These are phyloP conservation scores for Coprinopsis strossmayeri DNA, from an alignment of 768 basidiomycete genomes.

Conservation along the genomic window DNA sequence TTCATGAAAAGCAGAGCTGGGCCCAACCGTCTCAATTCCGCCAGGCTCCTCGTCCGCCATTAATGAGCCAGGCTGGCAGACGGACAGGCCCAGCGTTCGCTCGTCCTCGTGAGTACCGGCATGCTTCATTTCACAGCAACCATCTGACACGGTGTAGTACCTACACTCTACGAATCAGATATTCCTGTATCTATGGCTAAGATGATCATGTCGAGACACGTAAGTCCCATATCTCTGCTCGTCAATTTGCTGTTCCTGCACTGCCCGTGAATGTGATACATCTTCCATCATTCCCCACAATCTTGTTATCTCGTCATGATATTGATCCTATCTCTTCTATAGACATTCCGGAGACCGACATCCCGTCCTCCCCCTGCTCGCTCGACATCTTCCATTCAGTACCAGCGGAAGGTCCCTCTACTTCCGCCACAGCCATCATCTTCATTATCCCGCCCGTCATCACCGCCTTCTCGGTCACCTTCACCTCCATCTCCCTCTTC, in stretches of 20 bases:
- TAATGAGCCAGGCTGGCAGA: slow-evolving; percentile 17
- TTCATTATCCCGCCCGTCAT: slow-evolving; percentile 2
- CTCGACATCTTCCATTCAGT: slow-evolving; percentile 2
- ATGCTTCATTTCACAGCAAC: neutral
- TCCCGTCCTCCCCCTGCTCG: slow-evolving; percentile 25
- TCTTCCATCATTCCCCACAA: neutral
- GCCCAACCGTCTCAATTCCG: slow-evolving; percentile 8
- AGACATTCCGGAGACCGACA: slow-evolving; percentile 24
- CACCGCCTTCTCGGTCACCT: slow-evolving; percentile 6
- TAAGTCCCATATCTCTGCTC: too few species aligned
- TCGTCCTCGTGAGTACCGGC: slow-evolving; percentile 23
- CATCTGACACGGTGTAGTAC: slow-evolving; percentile 16
- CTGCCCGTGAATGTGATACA: too few species aligned
- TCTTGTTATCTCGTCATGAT: neutral
- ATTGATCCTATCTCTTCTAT: neutral
- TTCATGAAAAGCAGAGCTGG: slow-evolving; percentile 11
- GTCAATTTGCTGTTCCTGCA: too few species aligned
- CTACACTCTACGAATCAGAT: slow-evolving; percentile 25
- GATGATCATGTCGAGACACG: slow-evolving; percentile 33
- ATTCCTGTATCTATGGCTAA: slow-evolving; percentile 32
- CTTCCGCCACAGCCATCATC: neutral
- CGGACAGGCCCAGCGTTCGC: slow-evolving; percentile 24
- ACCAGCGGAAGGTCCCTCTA: neutral
- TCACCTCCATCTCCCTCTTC: slow-evolving; percentile 5
- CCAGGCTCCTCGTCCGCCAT: slow-evolving; percentile 15